These are phyloP conservation scores for Combretum micranthum DNA, from an alignment of 345 rosid species.

Conservation along the genomic window DNA sequence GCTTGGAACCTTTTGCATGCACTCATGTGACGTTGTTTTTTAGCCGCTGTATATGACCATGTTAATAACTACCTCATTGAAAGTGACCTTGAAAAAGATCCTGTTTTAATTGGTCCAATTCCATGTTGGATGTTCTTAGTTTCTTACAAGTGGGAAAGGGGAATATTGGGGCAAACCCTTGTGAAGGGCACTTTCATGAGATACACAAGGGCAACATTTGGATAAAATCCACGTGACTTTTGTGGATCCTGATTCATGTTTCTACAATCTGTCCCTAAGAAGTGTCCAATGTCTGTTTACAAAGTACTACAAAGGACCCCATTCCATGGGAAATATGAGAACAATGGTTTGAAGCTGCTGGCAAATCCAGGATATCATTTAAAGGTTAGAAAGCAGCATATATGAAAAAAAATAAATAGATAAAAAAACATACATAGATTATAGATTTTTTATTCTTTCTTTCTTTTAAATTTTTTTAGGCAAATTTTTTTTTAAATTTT, in stretches of 20 bases:
- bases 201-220: conserved; percentile 9
- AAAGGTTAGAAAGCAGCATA: background rate
- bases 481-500: too few species aligned
- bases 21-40: background rate
- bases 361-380: too few species aligned
- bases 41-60: background rate
- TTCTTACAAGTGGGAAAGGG: too few species aligned
- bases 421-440: too few species aligned
- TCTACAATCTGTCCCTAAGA: conserved; percentile 8
- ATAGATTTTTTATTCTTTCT: too few species aligned
- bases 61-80: background rate
- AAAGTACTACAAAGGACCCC: too few species aligned
- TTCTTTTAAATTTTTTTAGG: too few species aligned
- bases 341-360: too few species aligned
- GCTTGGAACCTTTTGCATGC: background rate
- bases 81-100: background rate
- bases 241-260: conserved; percentile 20
- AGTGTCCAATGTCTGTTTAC: too few species aligned
- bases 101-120: conserved; percentile 1
- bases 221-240: conserved; percentile 26
- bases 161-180: conserved; percentile 32
- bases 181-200: conserved; percentile 28
- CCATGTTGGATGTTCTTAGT: conserved; percentile 1
- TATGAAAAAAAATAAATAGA: too few species aligned
- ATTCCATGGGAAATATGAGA: too few species aligned